Evolutionary conservation across 805 yeast species (phyloP), one percentile per base, ranked within the genome.

Genomic region (Candida nonsorbophila): DNA sequence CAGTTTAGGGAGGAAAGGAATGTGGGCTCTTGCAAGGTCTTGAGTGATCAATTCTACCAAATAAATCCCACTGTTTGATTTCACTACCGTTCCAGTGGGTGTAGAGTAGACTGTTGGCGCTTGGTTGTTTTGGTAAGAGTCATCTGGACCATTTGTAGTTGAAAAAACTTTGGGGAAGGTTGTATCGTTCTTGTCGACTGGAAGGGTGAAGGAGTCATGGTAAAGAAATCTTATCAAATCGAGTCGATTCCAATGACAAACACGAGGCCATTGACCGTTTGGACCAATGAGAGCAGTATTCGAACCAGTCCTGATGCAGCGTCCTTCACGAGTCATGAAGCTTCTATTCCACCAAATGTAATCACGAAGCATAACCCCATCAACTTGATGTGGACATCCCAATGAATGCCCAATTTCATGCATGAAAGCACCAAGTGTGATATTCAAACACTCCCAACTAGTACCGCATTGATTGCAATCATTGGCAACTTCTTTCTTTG

Each of bases 321-420:
- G 53, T 1, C 62, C 60, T 49, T 87, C 97, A 34, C 77, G 63
- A 0, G 94, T 76, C 60, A 80, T 65, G 48, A 87, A 92, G 7
- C 85, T 75, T 34, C 97, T 68, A 53, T 87, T 83, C 68, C 86
- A 73, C 34, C 79, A 74, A 13, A 78, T 66, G 50, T 88, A 92
- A 34, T 83, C 95, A 34, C 97, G 67, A 21, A 86, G 58, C 97
- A 90, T 92, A 16, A 90, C 82, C 12, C 97, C 97, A 41, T 69
- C 63, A 9, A 79, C 83, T 53, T 87, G 92, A 56, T 90, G 97
- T 1, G 97, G 97, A 40, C 90, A 83, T 1, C 96, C 95, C 23
- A 90, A 62, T 16, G 76, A 60, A 52, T 90, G 97, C 1, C 98
- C 97, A 29, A 90, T 80, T 51, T 90, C 97, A 54, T 90, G 97